phyloP scores from a whole-genome alignment of 2,329 filamentous ascomycete genomes.

The Helotiales sp. region DNA sequence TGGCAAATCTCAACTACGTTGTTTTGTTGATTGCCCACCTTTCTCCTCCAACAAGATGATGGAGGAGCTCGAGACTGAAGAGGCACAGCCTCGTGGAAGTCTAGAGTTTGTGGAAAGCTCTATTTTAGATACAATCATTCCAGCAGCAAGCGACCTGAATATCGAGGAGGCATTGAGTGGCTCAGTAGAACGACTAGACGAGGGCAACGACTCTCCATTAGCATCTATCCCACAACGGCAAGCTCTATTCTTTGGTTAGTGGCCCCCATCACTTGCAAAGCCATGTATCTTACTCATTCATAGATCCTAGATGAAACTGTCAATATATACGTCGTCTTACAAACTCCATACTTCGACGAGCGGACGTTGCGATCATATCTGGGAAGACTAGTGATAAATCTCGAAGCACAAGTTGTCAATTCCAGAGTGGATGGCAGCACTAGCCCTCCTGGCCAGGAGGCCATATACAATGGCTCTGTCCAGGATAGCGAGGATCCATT shows the following conservation, averaged over 20 bases:
- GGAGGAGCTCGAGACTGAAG: conserved; percentile 42
- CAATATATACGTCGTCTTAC: conserved; percentile 70
- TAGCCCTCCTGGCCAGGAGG: conserved; percentile 57
- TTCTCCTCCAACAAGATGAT: conserved; percentile 33
- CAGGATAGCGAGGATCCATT: conserved; percentile 56
- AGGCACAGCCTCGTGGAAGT: conserved; percentile 44
- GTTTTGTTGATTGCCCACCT: too few relatives aligned
- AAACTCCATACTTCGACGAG: conserved; percentile 65
- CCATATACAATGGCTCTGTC: conserved; percentile 62
- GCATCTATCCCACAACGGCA: conserved; percentile 66
- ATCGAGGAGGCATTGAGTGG: conserved; percentile 57
- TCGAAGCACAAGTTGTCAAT: conserved; percentile 71
- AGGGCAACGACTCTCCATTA: conserved; percentile 47
- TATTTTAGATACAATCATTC: conserved; percentile 65
- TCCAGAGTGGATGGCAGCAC: conserved; percentile 52
- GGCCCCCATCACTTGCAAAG: conserved; percentile 37
- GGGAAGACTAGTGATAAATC: conserved; percentile 64
- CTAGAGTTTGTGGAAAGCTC: conserved; percentile 61
- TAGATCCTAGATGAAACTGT: conserved; percentile 73
- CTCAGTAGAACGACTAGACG: conserved; percentile 46
- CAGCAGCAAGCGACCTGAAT: conserved; percentile 58
- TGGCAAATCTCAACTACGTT: too few relatives aligned
- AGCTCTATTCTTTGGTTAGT: conserved; percentile 73
- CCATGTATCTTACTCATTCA: conserved; percentile 53
- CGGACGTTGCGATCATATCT: conserved; percentile 62